Evolutionary conservation across 768 basidiomycete species (phyloP).

Genomic region (Cystoderma amianthinum): DNA sequence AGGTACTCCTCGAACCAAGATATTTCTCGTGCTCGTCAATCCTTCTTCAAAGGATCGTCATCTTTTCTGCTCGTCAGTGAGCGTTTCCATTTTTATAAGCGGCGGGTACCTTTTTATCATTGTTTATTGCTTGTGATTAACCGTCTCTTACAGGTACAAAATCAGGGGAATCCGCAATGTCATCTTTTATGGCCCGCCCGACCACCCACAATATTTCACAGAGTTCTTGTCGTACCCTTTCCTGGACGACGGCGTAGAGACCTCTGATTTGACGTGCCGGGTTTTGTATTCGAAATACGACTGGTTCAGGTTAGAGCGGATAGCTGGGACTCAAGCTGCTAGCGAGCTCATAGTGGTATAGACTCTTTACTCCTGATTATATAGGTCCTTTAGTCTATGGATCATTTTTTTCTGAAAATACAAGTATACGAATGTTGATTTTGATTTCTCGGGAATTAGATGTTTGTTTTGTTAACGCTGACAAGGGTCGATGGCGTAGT

Average conservation of each 20-base stretch:
- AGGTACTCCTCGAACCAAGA: constrained; percentile 94
- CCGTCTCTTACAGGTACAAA: constrained; percentile 58
- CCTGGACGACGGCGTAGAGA: constrained; percentile 82
- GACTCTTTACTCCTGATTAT: neutral
- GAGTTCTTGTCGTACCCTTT: constrained; percentile 90
- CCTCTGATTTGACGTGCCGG: constrained; percentile 75
- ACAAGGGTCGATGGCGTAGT: constrained; percentile 63
- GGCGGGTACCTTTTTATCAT: constrained; percentile 31
- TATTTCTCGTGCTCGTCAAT: constrained; percentile 87
- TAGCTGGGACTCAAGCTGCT: constrained; percentile 53
- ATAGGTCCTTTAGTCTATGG: no score
- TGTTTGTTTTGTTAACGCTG: no score
- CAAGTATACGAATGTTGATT: no score
- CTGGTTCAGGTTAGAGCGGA: constrained; percentile 79
- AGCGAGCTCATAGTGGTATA: constrained; percentile 21
- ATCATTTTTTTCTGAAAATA: no score
- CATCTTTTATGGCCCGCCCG: constrained; percentile 89
- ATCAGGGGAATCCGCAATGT: constrained; percentile 89
- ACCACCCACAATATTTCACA: constrained; percentile 87
- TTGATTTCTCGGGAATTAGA: no score
- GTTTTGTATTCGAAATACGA: constrained; percentile 88
- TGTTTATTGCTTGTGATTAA: no score
- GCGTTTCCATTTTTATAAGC: constrained; percentile 96
- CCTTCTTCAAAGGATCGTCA: constrained; percentile 85
- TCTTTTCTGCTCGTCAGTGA: constrained; percentile 89